Conservation (phyloP, 768 basidiomycete species). For the Xerocomus potaroensis region DNA sequence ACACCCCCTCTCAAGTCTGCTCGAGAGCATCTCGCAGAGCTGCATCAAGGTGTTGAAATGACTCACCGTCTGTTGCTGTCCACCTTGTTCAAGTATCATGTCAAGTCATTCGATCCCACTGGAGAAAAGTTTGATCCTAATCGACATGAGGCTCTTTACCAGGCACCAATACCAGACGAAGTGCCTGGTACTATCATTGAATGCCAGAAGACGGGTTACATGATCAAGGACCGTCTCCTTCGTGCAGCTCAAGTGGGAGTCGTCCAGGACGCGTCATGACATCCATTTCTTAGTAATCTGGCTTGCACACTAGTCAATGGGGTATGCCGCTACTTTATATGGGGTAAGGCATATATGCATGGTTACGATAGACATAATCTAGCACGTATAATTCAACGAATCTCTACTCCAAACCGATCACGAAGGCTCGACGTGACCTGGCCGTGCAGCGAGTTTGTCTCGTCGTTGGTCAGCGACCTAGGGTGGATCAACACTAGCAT, state of each 20-base stretch:
- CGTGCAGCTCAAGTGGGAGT: slow-evolving; percentile 97
- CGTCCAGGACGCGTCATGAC: slow-evolving; percentile 59
- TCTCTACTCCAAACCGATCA: slow-evolving; percentile 74
- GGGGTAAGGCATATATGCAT: slow-evolving; percentile 23
- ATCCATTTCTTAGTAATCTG: not conserved
- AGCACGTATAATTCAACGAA: slow-evolving; percentile 61
- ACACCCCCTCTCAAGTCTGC: no score
- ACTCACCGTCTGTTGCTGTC: slow-evolving; percentile 88
- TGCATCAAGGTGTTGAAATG: slow-evolving; percentile 86
- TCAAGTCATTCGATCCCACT: slow-evolving; percentile 87
- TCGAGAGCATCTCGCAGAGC: slow-evolving; percentile 56
- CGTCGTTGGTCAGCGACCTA: slow-evolving; percentile 85
- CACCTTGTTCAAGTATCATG: slow-evolving; percentile 87
- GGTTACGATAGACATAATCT: slow-evolving; percentile 34
- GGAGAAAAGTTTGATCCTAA: slow-evolving; percentile 97
- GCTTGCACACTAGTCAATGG: slow-evolving; percentile 7
- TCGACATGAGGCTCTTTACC: slow-evolving; percentile 91
- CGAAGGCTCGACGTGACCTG: slow-evolving; percentile 52
- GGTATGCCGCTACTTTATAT: slow-evolving; percentile 21
- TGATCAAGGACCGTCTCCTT: slow-evolving; percentile 89
- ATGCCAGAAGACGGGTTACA: slow-evolving; percentile 88
- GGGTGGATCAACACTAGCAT: slow-evolving; percentile 3
- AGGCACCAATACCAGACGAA: slow-evolving; percentile 86
- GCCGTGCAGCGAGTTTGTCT: slow-evolving; percentile 77
- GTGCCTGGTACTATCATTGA: slow-evolving; percentile 88